A percentile compares a stretch with the other conserved stretches of the same genome.
Evolutionary conservation across 352 stramenopile species (phyloP).

Genomic region (Blastocystis hominis): DNA sequence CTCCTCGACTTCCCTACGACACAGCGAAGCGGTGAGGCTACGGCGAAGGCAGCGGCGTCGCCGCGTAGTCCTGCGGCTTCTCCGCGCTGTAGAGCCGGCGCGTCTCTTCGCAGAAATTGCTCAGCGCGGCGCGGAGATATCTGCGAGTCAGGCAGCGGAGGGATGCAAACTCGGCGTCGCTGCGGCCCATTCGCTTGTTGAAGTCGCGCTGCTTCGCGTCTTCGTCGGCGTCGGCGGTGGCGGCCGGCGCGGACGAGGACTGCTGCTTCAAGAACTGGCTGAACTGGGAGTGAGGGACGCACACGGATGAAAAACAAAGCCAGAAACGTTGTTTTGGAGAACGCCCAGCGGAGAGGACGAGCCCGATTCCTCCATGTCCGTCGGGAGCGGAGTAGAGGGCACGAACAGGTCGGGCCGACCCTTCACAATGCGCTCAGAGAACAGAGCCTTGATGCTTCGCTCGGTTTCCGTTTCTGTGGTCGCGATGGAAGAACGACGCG

Average conservation of each 20-base stretch:
- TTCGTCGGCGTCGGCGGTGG: not conserved
- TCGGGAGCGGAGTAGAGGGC: not conserved
- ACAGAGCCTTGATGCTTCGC: slow-evolving; percentile 45
- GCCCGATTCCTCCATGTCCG: not conserved
- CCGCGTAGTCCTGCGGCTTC: not conserved
- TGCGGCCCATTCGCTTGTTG: slow-evolving; percentile 30
- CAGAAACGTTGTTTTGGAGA: not conserved
- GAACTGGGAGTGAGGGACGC: not conserved
- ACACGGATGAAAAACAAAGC: not conserved
- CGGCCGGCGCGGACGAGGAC: not conserved
- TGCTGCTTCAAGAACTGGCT: not conserved
- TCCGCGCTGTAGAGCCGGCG: not conserved
- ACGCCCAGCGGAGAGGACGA: not conserved
- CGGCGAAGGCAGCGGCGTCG: not conserved
- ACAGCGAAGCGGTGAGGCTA: not conserved
- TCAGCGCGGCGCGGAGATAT: slow-evolving; percentile 23
- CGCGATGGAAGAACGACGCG: not conserved
- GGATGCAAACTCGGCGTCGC: not conserved
- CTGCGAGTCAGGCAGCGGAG: not conserved
- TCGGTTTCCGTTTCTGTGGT: slow-evolving; percentile 2
- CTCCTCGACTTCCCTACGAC: not conserved
- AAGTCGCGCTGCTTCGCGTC: not conserved
- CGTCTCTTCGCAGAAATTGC: slow-evolving; percentile 22
- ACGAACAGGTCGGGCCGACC: slow-evolving; percentile 32
- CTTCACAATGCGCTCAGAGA: slow-evolving; percentile 42